These are phyloP conservation scores for Lactarius vividus DNA, from an alignment of 768 basidiomycete species.

Conservation along the genomic window DNA sequence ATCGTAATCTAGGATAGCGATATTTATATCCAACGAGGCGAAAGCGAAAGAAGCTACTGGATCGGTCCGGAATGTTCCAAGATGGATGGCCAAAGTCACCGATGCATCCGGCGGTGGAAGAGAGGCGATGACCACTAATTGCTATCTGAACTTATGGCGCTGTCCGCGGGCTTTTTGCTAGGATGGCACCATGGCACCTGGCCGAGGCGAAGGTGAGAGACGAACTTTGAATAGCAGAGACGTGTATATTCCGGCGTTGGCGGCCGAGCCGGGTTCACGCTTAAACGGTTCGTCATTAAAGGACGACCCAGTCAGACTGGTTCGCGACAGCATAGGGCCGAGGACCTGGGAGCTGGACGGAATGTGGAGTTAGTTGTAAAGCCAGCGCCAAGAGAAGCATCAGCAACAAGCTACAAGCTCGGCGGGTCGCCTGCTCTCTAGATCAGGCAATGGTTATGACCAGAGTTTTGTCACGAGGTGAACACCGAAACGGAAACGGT, in stretches of 20 bases:
- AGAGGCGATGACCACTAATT: background rate
- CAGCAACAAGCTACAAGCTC: slow-evolving; percentile 23
- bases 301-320: background rate
- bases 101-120: background rate
- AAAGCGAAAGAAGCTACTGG: background rate
- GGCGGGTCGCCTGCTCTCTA: background rate
- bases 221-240: background rate
- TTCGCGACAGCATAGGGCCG: background rate
- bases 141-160: background rate
- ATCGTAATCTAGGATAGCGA: background rate
- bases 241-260: background rate
- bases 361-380: background rate
- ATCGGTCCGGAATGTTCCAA: slow-evolving; percentile 7
- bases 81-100: background rate
- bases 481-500: background rate
- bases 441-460: background rate
- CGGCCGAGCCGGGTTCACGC: background rate
- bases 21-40: background rate
- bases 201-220: background rate
- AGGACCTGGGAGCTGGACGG: background rate
- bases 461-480: background rate
- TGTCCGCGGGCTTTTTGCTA: background rate
- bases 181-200: background rate
- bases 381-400: slow-evolving; percentile 17
- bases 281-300: background rate